Evolutionary conservation across 164 flowering plant genomes (phyloP), one percentile per base, ranked within the genome.

Genomic region (Dillenia turbinata): DNA sequence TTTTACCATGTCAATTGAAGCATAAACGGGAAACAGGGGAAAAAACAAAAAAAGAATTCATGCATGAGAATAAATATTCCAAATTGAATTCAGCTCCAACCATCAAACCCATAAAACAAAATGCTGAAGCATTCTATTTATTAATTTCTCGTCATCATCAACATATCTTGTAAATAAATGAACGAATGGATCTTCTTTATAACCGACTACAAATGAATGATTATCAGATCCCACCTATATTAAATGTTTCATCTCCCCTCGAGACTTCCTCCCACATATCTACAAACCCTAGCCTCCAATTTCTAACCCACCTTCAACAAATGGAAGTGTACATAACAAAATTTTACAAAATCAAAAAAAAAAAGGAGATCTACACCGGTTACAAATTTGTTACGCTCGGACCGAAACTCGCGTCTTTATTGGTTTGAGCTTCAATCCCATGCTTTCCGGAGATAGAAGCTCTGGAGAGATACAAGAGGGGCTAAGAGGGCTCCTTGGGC

Each of bases 341-440:
- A 33, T 4, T 56, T 45, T 14, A 56, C 49, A 50, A 14, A 43
- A 10, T 14, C 26, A 51, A 52, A 54, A 49, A 22, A 19, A 26
- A 26, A 26, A 26, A 26, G 2, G 16, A 69, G 15, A 56, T 54
- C 64, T 58, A 59, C 48, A 61, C 6, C 33, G 22, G 2, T 61
- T 59, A 47, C 58, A 57, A 40, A 19, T 46, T 49, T 13, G 10
- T 68, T 51, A 78, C 9, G 58, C 67, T 22, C 70, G 56, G 14
- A 69, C 59, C 0, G 84, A 68, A 47, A 82, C 63, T 3, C 96
- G 83, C 44, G 98, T 90, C 73, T 82, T 90, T 54, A 93, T 93
- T 2, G 98, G 98, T 70, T 93, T 93, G 16, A 93, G 79, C 80
- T 90, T 88, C 77, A 93, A 77, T 3, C 98, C 98, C 94, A 93